phyloP scores from a whole-genome alignment of 2,329 filamentous ascomycete species.

The Chaetomiaceae sp. region DNA sequence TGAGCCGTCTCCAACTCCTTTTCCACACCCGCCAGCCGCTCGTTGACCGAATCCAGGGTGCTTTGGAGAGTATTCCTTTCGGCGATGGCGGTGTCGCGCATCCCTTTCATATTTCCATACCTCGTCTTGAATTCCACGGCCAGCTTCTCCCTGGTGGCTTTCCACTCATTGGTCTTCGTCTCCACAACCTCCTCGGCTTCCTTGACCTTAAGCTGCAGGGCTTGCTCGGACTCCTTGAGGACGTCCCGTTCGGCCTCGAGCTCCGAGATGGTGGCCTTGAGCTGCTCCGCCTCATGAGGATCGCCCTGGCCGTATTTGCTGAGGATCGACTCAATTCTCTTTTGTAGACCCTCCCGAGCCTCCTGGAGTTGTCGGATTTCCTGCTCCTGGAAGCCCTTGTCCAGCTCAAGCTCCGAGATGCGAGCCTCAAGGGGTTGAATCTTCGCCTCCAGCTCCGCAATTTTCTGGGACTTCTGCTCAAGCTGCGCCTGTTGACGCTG shows the following conservation, averaged over 20 bases:
- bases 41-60: conserved; percentile 40
- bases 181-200: conserved; percentile 48
- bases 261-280: conserved; percentile 69
- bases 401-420: conserved; percentile 75
- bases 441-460: conserved; percentile 67
- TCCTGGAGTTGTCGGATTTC: conserved; percentile 85
- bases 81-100: conserved; percentile 46
- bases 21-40: conserved; percentile 34
- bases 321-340: conserved; percentile 90
- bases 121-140: conserved; percentile 58
- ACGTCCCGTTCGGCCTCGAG: conserved; percentile 60
- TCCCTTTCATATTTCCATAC: conserved; percentile 48
- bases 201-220: conserved; percentile 48
- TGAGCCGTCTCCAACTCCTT: conserved; percentile 50
- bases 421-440: conserved; percentile 77
- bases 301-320: conserved; percentile 95
- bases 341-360: conserved; percentile 91
- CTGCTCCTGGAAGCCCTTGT: conserved; percentile 73
- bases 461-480: conserved; percentile 64
- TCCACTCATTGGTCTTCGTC: conserved; percentile 50
- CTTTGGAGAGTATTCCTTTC: conserved; percentile 49
- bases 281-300: conserved; percentile 81
- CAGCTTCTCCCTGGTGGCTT: conserved; percentile 45
- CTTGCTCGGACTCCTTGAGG: conserved; percentile 43
- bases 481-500: conserved; percentile 72